phyloP scores from a whole-genome alignment of 805 yeast species.

The Suhomyces canberraensis region DNA sequence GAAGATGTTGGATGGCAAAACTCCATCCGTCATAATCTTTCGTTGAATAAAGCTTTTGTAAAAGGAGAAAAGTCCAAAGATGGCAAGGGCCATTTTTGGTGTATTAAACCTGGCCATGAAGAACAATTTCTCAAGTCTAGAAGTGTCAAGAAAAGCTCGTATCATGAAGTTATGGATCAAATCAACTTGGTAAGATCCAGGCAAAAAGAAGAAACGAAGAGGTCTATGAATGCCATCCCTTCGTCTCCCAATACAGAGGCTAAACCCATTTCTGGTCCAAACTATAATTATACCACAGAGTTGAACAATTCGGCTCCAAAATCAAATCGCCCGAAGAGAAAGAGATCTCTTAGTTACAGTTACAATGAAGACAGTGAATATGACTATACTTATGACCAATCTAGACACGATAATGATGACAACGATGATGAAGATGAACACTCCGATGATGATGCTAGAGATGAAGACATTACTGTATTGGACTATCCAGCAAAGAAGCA shows the following conservation, averaged over 20 bases:
- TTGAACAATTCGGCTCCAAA: background rate
- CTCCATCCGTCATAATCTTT: conserved; percentile 90
- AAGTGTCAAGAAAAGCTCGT: conserved; percentile 43
- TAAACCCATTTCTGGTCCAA: background rate
- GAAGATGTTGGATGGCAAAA: conserved; percentile 97
- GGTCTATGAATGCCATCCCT: conserved; percentile 25
- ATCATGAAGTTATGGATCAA: conserved; percentile 44
- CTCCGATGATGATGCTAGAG: conserved; percentile 4
- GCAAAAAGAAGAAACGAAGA: conserved; percentile 8
- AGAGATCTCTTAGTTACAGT: conserved; percentile 8
- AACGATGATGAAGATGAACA: conserved; percentile 1
- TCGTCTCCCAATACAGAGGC: conserved; percentile 25
- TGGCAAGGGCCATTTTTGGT: conserved; percentile 93
- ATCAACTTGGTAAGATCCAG: conserved; percentile 14
- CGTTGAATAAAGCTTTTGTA: conserved; percentile 87
- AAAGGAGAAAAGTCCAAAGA: conserved; percentile 89
- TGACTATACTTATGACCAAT: conserved; percentile 9
- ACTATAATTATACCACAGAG: conserved; percentile 1
- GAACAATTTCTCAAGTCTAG: conserved; percentile 70
- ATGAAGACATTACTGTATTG: conserved; percentile 4
- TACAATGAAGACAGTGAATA: conserved; percentile 11
- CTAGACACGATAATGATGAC: conserved; percentile 5
- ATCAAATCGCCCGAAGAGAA: conserved; percentile 1
- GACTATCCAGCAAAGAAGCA: conserved; percentile 16
- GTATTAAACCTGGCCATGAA: conserved; percentile 79